phyloP scores from a whole-genome alignment of 768 basidiomycete species.

The Pisolithus albus region DNA sequence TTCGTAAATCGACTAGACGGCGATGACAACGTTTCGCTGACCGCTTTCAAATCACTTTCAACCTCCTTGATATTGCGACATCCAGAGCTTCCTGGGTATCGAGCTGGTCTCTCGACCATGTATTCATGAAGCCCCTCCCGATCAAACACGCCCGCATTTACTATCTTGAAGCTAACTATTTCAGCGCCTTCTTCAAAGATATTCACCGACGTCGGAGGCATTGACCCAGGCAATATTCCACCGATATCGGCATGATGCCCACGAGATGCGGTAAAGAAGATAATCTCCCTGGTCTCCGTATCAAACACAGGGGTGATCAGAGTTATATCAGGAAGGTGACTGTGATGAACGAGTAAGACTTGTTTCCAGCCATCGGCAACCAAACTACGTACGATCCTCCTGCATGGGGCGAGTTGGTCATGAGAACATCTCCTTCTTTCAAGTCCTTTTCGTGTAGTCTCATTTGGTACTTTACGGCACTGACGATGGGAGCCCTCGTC shows the following conservation, averaged over 20 bases:
- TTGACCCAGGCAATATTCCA: conserved; percentile 87
- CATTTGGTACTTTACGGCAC: conserved; percentile 89
- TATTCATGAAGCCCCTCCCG: conserved; percentile 64
- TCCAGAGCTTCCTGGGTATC: conserved; percentile 81
- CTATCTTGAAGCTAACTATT: conserved; percentile 88
- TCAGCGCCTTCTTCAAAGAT: conserved; percentile 94
- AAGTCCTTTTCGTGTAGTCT: conserved; percentile 60
- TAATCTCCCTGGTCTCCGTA: conserved; percentile 57
- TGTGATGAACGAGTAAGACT: conserved; percentile 10
- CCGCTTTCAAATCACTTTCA: conserved; percentile 87
- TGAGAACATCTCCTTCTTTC: conserved; percentile 86
- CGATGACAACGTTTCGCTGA: conserved; percentile 29
- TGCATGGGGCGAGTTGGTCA: conserved; percentile 87
- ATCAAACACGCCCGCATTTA: conserved; percentile 76
- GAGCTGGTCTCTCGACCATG: conserved; percentile 75
- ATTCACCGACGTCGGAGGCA: conserved; percentile 89
- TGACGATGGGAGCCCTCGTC: conserved; percentile 14
- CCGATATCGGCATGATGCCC: conserved; percentile 95
- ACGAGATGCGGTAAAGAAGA: conserved; percentile 89
- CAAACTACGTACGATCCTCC: conserved; percentile 70
- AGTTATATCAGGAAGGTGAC: conserved; percentile 83
- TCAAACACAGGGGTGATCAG: conserved; percentile 90
- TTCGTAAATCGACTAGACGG: not conserved
- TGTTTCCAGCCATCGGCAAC: conserved; percentile 1
- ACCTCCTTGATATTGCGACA: conserved; percentile 85